These are phyloP conservation scores for Monilinia polystroma DNA, from an alignment of 2,329 filamentous ascomycete genomes.

Conservation along the genomic window DNA sequence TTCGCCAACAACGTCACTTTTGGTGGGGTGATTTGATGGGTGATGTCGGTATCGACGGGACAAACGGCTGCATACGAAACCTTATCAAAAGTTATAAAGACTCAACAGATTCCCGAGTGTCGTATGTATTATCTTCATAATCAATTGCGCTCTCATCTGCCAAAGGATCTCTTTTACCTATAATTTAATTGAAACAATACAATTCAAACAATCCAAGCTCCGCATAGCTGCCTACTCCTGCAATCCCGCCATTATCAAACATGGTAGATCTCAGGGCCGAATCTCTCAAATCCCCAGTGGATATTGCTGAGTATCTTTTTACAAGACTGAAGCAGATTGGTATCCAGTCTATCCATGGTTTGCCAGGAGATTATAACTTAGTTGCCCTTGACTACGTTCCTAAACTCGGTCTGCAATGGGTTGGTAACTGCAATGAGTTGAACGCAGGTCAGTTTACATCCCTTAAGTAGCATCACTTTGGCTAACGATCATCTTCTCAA, in stretches of 20 bases:
- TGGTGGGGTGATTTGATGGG: conserved; percentile 26
- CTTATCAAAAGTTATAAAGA: conserved; percentile 1
- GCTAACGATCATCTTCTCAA: conserved; percentile 32
- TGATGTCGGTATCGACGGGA: conserved; percentile 8
- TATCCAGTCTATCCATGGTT: conserved; percentile 63
- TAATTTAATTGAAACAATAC: not conserved
- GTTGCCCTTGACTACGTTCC: conserved; percentile 65
- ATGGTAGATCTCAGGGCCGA: conserved; percentile 45
- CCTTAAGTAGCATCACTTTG: not conserved
- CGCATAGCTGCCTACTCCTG: not conserved
- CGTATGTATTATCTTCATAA: not conserved
- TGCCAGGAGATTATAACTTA: conserved; percentile 75
- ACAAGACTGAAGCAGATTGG: conserved; percentile 62
- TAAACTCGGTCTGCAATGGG: conserved; percentile 59
- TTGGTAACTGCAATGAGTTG: conserved; percentile 69
- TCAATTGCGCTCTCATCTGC: not conserved
- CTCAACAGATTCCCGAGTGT: not conserved
- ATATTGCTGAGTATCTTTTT: conserved; percentile 69
- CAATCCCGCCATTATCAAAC: conserved; percentile 8
- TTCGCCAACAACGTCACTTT: conserved; percentile 16
- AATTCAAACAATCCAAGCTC: conserved; percentile 9
- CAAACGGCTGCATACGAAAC: not conserved
- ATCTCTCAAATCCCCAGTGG: conserved; percentile 45
- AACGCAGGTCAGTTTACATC: conserved; percentile 57
- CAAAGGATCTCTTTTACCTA: conserved; percentile 3